Evolutionary conservation across 2,329 filamentous ascomycete species (phyloP).

Genomic region (Aspergillus novoparasiticus): DNA sequence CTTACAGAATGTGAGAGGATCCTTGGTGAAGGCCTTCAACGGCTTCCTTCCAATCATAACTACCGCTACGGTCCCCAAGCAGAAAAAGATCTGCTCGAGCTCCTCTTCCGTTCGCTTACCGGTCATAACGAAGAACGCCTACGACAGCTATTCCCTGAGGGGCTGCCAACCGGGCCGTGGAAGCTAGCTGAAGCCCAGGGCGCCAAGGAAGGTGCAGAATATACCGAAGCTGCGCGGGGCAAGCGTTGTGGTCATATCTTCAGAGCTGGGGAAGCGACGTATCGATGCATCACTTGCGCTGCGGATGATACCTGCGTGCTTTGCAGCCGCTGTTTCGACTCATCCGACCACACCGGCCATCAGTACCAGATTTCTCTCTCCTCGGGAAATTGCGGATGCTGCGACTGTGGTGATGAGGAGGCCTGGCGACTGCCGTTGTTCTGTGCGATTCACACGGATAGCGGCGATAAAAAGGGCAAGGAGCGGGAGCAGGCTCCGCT

Average conservation of each 20-base stretch:
- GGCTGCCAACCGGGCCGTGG: constrained; percentile 65
- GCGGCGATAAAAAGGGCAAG: constrained; percentile 49
- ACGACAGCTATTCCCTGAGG: constrained; percentile 78
- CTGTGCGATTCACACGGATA: constrained; percentile 88
- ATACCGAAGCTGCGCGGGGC: constrained; percentile 85
- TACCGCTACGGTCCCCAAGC: constrained; percentile 77
- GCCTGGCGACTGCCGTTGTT: constrained; percentile 82
- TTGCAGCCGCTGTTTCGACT: constrained; percentile 91
- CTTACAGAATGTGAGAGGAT: constrained; percentile 67
- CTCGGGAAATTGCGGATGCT: constrained; percentile 90
- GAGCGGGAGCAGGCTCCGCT: constrained; percentile 66
- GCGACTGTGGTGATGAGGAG: constrained; percentile 94
- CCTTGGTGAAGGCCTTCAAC: constrained; percentile 80
- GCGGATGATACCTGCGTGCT: constrained; percentile 94
- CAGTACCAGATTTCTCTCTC: constrained; percentile 88
- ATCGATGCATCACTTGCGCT: constrained; percentile 90
- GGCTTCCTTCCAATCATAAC: constrained; percentile 71
- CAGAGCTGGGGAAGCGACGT: constrained; percentile 89
- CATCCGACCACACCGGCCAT: constrained; percentile 91
- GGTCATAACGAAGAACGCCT: constrained; percentile 74
- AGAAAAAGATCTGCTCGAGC: constrained; percentile 70
- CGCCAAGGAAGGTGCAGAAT: constrained; percentile 90
- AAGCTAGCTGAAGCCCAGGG: constrained; percentile 87
- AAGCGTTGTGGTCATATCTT: constrained; percentile 98
- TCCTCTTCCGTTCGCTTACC: constrained; percentile 85